Conservation (phyloP, 257 asterid genomes). For the Gentiana macrophylla region DNA sequence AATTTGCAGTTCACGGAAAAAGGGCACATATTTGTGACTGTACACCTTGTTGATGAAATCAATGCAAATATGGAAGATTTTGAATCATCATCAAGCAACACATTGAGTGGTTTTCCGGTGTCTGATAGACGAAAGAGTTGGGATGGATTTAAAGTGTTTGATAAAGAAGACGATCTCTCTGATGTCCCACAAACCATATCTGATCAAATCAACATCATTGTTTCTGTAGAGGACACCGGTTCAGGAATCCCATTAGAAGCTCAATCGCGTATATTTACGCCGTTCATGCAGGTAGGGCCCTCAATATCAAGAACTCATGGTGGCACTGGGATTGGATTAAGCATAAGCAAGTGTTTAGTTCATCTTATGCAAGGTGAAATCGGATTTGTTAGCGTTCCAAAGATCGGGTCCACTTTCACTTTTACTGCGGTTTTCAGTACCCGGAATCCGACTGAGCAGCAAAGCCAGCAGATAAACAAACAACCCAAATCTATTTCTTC, state of each 20-base stretch:
- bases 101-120: slow-evolving; percentile 77
- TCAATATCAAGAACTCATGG: slow-evolving; percentile 88
- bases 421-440: slow-evolving; percentile 69
- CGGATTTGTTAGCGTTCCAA: slow-evolving; percentile 65
- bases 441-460: slow-evolving; percentile 26
- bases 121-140: slow-evolving; percentile 69
- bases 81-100: slow-evolving; percentile 20
- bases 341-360: slow-evolving; percentile 95
- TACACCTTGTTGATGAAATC: slow-evolving; percentile 72
- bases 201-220: slow-evolving; percentile 57
- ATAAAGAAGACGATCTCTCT: slow-evolving; percentile 33
- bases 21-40: slow-evolving; percentile 85
- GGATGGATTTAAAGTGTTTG: slow-evolving; percentile 41
- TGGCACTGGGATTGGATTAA: slow-evolving; percentile 92
- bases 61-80: slow-evolving; percentile 27
- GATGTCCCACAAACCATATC: slow-evolving; percentile 17
- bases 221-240: slow-evolving; percentile 96
- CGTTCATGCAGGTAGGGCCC: slow-evolving; percentile 93
- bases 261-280: slow-evolving; percentile 71
- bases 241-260: slow-evolving; percentile 81
- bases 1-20: slow-evolving; percentile 76
- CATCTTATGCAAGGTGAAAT: slow-evolving; percentile 96
- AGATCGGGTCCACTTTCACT: slow-evolving; percentile 74
- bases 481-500: slow-evolving; percentile 25
- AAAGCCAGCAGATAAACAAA: slow-evolving; percentile 19